Base-by-base conservation (phyloP, 345 rosid species). In the Eucalyptus curtisii region DNA sequence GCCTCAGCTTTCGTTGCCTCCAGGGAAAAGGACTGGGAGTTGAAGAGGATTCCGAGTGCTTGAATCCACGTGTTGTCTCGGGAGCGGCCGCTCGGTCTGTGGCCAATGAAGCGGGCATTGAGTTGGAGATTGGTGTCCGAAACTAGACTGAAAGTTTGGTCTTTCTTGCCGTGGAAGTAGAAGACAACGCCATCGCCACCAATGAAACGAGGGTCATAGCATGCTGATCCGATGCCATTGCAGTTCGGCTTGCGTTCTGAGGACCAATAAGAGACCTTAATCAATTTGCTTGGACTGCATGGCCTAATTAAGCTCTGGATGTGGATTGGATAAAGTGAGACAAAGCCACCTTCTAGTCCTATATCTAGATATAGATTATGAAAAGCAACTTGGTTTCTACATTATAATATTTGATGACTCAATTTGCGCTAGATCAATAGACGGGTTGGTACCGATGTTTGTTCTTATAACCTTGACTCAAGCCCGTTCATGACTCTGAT, bases 21-120 rank as follows among this genome's bases (percentile, higher is more conserved):
- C 27, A 89, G 81, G 89, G 89, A 79, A 80, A 89, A 87, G 33
- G 84, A 44, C 49, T 87, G 88, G 89, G 49, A 57, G 80, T 87
- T 85, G 61, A 66, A 89, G 80, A 89, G 66, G 81, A 89, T 49
- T 49, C 90, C 90, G 47, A 89, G 90, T 31, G 90, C 59, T 50
- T 89, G 89, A 53, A 89, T 87, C 90, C 90, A 87, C 16, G 90
- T 87, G 90, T 79, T 79, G 89, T 89, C 89, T 25, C 90, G 88
- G 42, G 64, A 80, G 66, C 88, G 66, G 19, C 87, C 89, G 13
- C 30, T 45, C 1, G 87, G 88, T 40, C 87, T 64, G 85, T 87
- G 87, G 85, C 90, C 90, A 57, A 89, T 89, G 90, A 89, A 89
- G 53, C 50, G 87, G 33, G 87, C 90, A 37, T 89, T 89, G 89